Conservation (phyloP, 1,284 basidiomycete genomes). For the Grifola frondosa region DNA sequence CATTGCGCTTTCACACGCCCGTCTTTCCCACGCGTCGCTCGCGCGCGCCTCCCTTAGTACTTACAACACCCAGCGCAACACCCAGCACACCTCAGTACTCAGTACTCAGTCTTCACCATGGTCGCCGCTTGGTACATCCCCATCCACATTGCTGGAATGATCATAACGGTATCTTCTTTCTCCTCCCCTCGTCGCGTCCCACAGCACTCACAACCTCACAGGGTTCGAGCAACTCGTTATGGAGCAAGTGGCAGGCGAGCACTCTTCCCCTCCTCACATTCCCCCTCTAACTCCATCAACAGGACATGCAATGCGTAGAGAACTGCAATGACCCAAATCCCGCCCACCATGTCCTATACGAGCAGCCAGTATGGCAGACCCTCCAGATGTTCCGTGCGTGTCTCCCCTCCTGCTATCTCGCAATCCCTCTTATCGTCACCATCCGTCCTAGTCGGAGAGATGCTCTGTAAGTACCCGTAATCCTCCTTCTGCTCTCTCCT, state of each 20-base stretch:
- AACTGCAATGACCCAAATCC: conserved; percentile 70
- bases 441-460: conserved; percentile 75
- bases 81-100: conserved; percentile 7
- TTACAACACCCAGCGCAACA: too few species aligned
- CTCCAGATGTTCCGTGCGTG: conserved; percentile 88
- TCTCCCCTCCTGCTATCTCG: conserved; percentile 16
- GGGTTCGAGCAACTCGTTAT: conserved; percentile 79
- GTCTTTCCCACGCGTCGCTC: conserved; percentile 2
- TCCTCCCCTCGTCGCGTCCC: conserved; percentile 4
- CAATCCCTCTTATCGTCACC: conserved; percentile 30
- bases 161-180: conserved; percentile 56
- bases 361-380: conserved; percentile 93
- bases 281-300: conserved; percentile 14
- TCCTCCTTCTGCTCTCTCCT: conserved; percentile 18
- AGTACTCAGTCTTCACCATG: conserved; percentile 24
- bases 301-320: conserved; percentile 97
- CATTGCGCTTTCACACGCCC: conserved; percentile 1
- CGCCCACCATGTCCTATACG: conserved; percentile 67
- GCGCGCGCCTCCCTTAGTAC: conserved; percentile 39
- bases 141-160: conserved; percentile 72
- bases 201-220: conserved; percentile 31
- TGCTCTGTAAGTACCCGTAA: conserved; percentile 78
- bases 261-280: conserved; percentile 9
- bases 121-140: conserved; percentile 43
- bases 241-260: conserved; percentile 76